These are phyloP conservation scores for Bryoerythrophyllum caledonicum DNA, from an alignment of 225 moss, liverwort and hornwort genomes.

Conservation along the genomic window DNA sequence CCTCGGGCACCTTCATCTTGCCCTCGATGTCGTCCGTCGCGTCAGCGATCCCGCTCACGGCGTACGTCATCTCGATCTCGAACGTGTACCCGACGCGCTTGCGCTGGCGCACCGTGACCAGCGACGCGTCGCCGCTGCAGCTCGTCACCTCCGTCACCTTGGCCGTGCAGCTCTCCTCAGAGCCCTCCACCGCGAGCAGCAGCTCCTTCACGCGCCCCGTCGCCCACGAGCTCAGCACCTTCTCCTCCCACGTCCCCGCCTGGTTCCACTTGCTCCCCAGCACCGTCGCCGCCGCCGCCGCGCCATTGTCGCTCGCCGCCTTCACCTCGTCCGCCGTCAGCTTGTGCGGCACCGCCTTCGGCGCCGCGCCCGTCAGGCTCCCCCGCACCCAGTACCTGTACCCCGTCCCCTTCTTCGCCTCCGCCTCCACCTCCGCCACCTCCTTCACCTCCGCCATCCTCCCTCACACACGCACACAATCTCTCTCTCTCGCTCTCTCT, in stretches of 20 bases:
- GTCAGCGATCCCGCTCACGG: conserved; percentile 27
- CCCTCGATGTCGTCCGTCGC: conserved; percentile 61
- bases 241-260: conserved; percentile 96
- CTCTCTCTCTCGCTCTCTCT: neutral
- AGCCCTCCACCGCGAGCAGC: conserved; percentile 38
- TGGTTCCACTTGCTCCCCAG: conserved; percentile 83
- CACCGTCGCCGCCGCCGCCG: neutral
- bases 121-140: conserved; percentile 88
- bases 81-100: conserved; percentile 86
- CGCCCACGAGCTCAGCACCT: conserved; percentile 75
- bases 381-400: conserved; percentile 86
- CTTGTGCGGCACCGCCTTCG: conserved; percentile 62
- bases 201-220: conserved; percentile 66
- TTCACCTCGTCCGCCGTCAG: conserved; percentile 52
- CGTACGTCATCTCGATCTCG: conserved; percentile 85
- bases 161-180: conserved; percentile 21
- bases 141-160: conserved; percentile 66
- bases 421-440: neutral
- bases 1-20: conserved; percentile 76
- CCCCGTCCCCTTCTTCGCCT: conserved; percentile 32
- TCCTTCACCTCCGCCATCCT: conserved; percentile 20
- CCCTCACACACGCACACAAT: no score
- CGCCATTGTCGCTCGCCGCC: neutral
- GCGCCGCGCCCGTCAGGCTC: conserved; percentile 56
- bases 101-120: conserved; percentile 87